Conservation (phyloP, 176 grass and related monocot genomes). For the Puya raimondii region DNA sequence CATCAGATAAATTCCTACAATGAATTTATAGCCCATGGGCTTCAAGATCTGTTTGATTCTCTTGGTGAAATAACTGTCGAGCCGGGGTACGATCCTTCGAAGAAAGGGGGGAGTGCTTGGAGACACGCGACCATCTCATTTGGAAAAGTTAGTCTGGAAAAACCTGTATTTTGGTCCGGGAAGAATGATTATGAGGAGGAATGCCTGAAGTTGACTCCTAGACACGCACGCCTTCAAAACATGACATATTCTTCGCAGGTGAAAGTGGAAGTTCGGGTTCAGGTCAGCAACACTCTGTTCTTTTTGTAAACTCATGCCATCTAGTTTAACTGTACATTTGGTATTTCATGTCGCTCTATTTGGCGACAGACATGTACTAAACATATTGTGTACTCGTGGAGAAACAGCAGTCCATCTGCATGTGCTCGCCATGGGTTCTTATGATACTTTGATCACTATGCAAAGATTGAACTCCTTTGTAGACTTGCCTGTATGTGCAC, state of each 20-base stretch:
- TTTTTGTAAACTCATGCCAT: constrained; percentile 1
- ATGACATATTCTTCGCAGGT: constrained; percentile 83
- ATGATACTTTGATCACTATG: neutral
- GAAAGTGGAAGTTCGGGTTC: constrained; percentile 54
- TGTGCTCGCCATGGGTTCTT: neutral
- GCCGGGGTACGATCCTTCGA: constrained; percentile 76
- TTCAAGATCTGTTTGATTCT: constrained; percentile 78
- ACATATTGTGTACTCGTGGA: neutral
- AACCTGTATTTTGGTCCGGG: constrained; percentile 53
- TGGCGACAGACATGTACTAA: neutral
- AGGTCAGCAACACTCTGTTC: constrained; percentile 31
- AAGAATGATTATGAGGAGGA: constrained; percentile 34
- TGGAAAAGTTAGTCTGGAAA: constrained; percentile 51
- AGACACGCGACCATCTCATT: constrained; percentile 64
- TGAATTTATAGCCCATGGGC: constrained; percentile 57
- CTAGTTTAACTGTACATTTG: neutral
- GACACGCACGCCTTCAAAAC: constrained; percentile 78
- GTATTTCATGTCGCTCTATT: neutral
- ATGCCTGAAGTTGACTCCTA: constrained; percentile 48
- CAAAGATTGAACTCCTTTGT: neutral
- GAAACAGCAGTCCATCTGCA: neutral
- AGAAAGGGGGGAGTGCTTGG: constrained; percentile 62
- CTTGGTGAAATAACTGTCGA: constrained; percentile 67
- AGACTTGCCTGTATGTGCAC: neutral
- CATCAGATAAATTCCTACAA: constrained; percentile 92